phyloP scores from a whole-genome alignment of 2,329 filamentous ascomycete genomes.

The Dryadomyces quercivorus region DNA sequence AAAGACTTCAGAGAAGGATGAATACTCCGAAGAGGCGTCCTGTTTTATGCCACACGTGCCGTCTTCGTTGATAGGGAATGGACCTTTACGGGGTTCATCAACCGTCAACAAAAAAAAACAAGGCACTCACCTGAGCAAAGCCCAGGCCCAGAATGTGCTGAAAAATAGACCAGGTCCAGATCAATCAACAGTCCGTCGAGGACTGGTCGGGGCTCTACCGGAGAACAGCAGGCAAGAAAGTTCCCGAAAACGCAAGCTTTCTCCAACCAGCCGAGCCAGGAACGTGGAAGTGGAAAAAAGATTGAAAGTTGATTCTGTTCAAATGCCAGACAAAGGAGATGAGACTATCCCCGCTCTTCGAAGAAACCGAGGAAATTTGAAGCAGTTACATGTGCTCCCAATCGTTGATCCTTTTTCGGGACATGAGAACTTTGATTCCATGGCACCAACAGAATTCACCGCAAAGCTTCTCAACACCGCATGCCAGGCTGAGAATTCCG shows the following conservation, averaged over 20 bases:
- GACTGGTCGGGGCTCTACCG: background rate
- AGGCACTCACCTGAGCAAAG: too few relatives aligned
- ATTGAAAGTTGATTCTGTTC: background rate
- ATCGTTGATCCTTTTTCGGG: constrained; percentile 7
- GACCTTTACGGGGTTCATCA: background rate
- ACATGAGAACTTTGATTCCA: background rate
- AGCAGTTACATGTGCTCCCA: background rate
- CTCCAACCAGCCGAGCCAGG: background rate
- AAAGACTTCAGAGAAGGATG: background rate
- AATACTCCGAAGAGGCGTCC: too few relatives aligned
- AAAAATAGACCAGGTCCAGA: background rate
- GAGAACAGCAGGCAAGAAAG: background rate
- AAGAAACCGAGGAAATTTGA: background rate
- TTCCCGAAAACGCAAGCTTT: background rate
- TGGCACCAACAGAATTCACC: constrained; percentile 5
- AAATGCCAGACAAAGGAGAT: background rate
- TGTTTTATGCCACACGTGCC: background rate
- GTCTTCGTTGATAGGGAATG: background rate
- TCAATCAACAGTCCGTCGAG: background rate
- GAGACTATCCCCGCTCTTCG: background rate
- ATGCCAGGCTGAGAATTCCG: background rate
- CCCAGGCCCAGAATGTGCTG: background rate
- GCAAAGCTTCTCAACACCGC: constrained; percentile 5
- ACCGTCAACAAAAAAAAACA: background rate
- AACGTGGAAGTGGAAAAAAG: background rate